A percentile compares a stretch with the other conserved stretches of the same genome.
phyloP scores from a whole-genome alignment of 257 asterid species.

The Penstemon barbatus region DNA sequence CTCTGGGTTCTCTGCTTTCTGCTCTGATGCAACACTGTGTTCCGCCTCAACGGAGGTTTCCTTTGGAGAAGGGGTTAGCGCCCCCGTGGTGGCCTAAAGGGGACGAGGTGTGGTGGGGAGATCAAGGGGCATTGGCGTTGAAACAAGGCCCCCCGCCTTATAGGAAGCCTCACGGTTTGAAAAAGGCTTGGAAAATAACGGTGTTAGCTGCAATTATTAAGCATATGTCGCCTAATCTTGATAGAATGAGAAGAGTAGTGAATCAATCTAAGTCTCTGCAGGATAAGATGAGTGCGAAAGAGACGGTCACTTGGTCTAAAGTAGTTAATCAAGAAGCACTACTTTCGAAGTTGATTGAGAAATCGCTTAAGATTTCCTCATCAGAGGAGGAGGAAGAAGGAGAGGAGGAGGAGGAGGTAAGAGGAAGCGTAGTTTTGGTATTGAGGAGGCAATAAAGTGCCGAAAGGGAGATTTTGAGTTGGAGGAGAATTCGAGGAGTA shows the following conservation, averaged over 20 bases:
- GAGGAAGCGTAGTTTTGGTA: constrained; percentile 6
- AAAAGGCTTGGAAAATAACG: constrained; percentile 60
- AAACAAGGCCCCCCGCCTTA: constrained; percentile 62
- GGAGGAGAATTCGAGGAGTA: constrained; percentile 37
- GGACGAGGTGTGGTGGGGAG: constrained; percentile 64
- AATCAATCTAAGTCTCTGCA: constrained; percentile 59
- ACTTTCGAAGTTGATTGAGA: constrained; percentile 28
- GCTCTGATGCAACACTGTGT: constrained; percentile 65
- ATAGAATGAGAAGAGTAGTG: constrained; percentile 45
- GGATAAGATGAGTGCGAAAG: constrained; percentile 62
- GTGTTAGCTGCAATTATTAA: constrained; percentile 60
- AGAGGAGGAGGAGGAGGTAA: background rate
- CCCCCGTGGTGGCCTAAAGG: constrained; percentile 90
- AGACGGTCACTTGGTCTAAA: constrained; percentile 42
- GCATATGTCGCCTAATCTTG: constrained; percentile 51
- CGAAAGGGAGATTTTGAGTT: constrained; percentile 41
- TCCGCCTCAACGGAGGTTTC: constrained; percentile 68
- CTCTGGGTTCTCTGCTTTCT: constrained; percentile 63
- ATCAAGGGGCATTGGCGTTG: constrained; percentile 42
- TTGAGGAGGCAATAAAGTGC: constrained; percentile 6
- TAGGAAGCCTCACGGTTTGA: constrained; percentile 61
- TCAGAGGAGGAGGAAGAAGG: constrained; percentile 11
- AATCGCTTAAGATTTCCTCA: constrained; percentile 35
- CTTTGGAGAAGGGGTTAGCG: constrained; percentile 49
- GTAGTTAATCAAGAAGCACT: constrained; percentile 53